phyloP scores from a whole-genome alignment of 108 stramenopile species.

The Cyclotella baltica region DNA sequence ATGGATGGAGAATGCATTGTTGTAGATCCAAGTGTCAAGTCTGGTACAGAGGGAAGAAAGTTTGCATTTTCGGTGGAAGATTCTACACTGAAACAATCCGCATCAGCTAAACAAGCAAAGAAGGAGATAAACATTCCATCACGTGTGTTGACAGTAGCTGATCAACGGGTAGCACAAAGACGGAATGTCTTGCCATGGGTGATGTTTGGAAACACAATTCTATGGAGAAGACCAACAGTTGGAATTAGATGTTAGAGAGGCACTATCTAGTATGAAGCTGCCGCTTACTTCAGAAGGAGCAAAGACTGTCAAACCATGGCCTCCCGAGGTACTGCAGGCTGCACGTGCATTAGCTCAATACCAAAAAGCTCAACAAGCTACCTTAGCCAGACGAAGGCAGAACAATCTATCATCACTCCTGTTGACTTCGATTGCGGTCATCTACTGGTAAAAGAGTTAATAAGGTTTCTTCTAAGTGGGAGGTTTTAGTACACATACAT shows the following conservation, averaged over 20 bases:
- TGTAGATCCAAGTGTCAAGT: constrained; percentile 69
- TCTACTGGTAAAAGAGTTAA: constrained; percentile 70
- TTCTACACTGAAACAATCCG: too few species aligned
- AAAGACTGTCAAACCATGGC: constrained; percentile 70
- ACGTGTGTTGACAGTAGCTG: constrained; percentile 60
- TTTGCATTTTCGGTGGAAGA: constrained; percentile 55
- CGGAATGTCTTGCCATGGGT: constrained; percentile 88
- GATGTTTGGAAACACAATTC: constrained; percentile 35
- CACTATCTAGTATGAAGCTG: constrained; percentile 64
- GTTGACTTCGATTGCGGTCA: constrained; percentile 73
- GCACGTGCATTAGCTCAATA: constrained; percentile 56
- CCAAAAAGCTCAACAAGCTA: constrained; percentile 60
- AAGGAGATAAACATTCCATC: too few species aligned
- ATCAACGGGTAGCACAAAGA: constrained; percentile 78
- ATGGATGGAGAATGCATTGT: constrained; percentile 89
- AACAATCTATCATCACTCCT: too few species aligned
- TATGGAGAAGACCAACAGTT: constrained; percentile 36
- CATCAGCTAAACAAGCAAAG: too few species aligned
- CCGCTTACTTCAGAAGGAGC: constrained; percentile 76
- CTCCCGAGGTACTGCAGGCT: constrained; percentile 62
- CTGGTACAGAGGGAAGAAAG: constrained; percentile 70
- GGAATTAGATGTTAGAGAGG: constrained; percentile 80
- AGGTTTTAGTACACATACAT: constrained; percentile 79
- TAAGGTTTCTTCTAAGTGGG: constrained; percentile 74
- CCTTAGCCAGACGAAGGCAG: constrained; percentile 90